Base-by-base conservation (phyloP, 2,329 filamentous ascomycete genomes). In the Diaporthe sp. region DNA sequence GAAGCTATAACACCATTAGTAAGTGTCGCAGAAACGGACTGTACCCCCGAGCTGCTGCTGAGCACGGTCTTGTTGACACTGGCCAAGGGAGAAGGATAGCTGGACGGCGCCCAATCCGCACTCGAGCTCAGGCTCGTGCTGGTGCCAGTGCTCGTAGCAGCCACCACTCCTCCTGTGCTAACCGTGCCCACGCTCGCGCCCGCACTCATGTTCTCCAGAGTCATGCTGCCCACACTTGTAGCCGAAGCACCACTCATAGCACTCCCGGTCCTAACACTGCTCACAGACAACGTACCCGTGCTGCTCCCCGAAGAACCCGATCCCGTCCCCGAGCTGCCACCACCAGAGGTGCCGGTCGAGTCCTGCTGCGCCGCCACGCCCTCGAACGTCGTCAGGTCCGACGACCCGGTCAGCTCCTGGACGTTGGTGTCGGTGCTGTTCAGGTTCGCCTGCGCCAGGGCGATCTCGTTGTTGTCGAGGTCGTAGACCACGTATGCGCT, bases 401-500 rank as follows among this genome's bases (percentile, higher is more conserved):
- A 83, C 62, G 81, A 82, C 65, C 79, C 78, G 17, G 82, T 80
- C 76, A 91, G 85, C 79, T 88, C 86, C 53, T 89, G 79, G 28
- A 91, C 79, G 75, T 85, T 84, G 62, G 82, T 85, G 31, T 82
- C 79, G 42, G 84, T 86, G 76, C 83, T 83, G 79, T 88, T 87
- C 72, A 89, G 80, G 77, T 89, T 89, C 67, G 90, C 85, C 82
- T 89, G 89, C 17, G 88, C 89, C 6, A 91, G 79, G 74, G 83
- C 88, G 72, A 91, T 83, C 82, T 88, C 82, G 78, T 87, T 79
- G 81, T 89, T 86, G 72, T 82, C 83, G 57, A 90, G 80, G 78
- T 91, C 88, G 80, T 90, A 90, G 72, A 90, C 89, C 69, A 89
- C 87, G 79, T 91, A 91, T 15, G 86, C 86, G 39, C 84, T 85